Base-by-base conservation (phyloP, 495 filamentous ascomycete genomes). In the Penicillium desertorum region DNA sequence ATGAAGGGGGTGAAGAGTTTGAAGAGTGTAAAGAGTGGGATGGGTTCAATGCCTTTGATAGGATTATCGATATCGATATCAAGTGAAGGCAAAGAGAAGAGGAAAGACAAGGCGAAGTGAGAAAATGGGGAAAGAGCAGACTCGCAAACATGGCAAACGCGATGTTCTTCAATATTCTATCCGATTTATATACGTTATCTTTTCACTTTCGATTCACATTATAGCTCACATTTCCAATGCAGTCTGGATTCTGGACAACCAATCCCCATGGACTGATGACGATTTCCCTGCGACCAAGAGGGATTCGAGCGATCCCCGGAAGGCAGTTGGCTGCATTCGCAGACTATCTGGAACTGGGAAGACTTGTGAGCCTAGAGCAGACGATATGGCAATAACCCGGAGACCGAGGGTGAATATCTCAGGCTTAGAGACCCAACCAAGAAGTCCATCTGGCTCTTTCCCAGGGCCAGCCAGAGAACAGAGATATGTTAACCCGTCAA, bases 381-480 rank as follows among this genome's bases (percentile, higher is more conserved):
- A 62, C 1, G 72, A 68, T 37, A 77, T 62, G 9, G 57, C 62
- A 51, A 78, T 71, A 10, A 92, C 61, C 12, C 86, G 75, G 45
- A 86, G 77, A 23, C 84, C 87, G 37, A 91, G 70, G 0, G 83
- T 79, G 65, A 90, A 94, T 2, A 85, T 80, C 57, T 89, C 84
- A 14, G 88, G 81, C 60, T 88, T 88, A 4, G 86, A 83, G 3
- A 81, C 82, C 88, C 87, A 91, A 29, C 89, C 89, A 20, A 92
- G 62, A 22, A 86, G 76, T 3, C 88, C 87, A 71, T 91, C 88
- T 7, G 61, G 55, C 62, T 8, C 57, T 45, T 5, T 62, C 29
- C 5, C 44, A 36, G 27, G 63, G 27, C 7, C 76, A 70, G n/a
- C 65, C 58, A 9, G 68, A 32, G 51, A 53, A 16, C 25, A 68